A percentile compares a stretch with the other conserved stretches of the same genome.
Evolutionary conservation across 2,329 filamentous ascomycete genomes (phyloP).

Genomic region (Exophiala sideris): DNA sequence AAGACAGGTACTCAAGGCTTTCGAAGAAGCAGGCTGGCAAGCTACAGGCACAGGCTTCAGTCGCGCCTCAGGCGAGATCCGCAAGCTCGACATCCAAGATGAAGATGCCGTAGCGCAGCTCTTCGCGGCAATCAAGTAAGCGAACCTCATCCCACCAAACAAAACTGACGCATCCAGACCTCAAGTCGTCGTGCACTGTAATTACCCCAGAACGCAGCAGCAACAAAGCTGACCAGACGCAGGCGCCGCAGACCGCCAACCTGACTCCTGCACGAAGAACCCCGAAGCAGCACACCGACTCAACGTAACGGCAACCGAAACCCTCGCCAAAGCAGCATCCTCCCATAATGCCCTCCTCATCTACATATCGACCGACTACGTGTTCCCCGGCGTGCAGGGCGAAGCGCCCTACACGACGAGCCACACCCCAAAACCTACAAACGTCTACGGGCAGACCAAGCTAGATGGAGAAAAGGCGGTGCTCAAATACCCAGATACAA

Average conservation of each 20-base stretch:
- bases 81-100: slow-evolving; percentile 53
- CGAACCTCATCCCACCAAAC: slow-evolving; percentile 8
- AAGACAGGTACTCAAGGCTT: slow-evolving; percentile 70
- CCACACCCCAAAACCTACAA: slow-evolving; percentile 65
- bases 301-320: slow-evolving; percentile 68
- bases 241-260: slow-evolving; percentile 85
- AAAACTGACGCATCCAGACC: slow-evolving; percentile 50
- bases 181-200: slow-evolving; percentile 77
- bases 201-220: slow-evolving; percentile 31
- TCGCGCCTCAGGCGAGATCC: slow-evolving; percentile 65
- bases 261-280: slow-evolving; percentile 78
- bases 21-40: slow-evolving; percentile 65
- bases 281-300: slow-evolving; percentile 69
- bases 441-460: slow-evolving; percentile 74
- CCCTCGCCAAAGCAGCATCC: slow-evolving; percentile 65
- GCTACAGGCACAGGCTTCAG: slow-evolving; percentile 71
- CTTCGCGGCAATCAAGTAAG: slow-evolving; percentile 53
- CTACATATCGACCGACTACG: slow-evolving; percentile 70
- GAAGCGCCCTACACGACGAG: slow-evolving; percentile 76
- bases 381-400: slow-evolving; percentile 73
- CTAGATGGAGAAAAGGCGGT: slow-evolving; percentile 68
- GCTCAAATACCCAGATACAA: slow-evolving; percentile 60
- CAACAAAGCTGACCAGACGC: slow-evolving; percentile 1
- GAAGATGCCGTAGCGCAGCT: slow-evolving; percentile 44
- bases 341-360: slow-evolving; percentile 52